Conservation (phyloP, 2,329 filamentous ascomycete species). For the Tolypocladium guangdongense region DNA sequence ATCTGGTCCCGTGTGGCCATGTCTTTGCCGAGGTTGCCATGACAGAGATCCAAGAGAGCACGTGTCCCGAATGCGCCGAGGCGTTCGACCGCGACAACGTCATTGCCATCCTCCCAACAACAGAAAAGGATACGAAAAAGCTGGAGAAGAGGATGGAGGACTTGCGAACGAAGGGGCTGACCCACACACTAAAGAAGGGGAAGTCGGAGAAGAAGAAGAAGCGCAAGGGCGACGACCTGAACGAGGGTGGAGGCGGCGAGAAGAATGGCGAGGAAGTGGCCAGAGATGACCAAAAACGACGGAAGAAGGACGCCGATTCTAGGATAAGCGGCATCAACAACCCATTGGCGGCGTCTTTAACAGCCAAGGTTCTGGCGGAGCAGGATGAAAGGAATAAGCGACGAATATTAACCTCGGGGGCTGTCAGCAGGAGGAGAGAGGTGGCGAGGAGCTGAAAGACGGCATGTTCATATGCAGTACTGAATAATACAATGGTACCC, state of each 20-base stretch:
- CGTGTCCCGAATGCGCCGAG: conserved; percentile 64
- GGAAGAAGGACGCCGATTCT: conserved; percentile 21
- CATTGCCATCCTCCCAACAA: conserved; percentile 68
- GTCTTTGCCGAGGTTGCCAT: conserved; percentile 83
- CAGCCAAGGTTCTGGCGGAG: conserved; percentile 76
- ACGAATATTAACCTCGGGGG: conserved; percentile 48
- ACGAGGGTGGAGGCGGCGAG: conserved; percentile 30
- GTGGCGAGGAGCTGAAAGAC: conserved; percentile 1
- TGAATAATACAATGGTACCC: background rate
- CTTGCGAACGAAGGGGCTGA: conserved; percentile 61
- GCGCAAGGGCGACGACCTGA: conserved; percentile 39
- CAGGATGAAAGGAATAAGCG: conserved; percentile 74
- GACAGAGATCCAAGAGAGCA: conserved; percentile 59
- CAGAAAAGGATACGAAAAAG: conserved; percentile 57
- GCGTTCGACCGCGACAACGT: conserved; percentile 63
- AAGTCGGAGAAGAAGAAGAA: conserved; percentile 57
- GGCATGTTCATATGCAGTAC: background rate
- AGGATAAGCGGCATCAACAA: conserved; percentile 68
- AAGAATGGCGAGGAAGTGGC: conserved; percentile 33
- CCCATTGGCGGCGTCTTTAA: conserved; percentile 71
- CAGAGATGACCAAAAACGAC: conserved; percentile 9
- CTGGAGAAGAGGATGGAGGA: conserved; percentile 55
- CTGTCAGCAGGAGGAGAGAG: conserved; percentile 2
- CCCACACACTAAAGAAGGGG: conserved; percentile 83
- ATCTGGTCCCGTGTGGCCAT: conserved; percentile 90